These are phyloP conservation scores for Articulospora tetracladia DNA, from an alignment of 495 filamentous ascomycete genomes.

Conservation along the genomic window DNA sequence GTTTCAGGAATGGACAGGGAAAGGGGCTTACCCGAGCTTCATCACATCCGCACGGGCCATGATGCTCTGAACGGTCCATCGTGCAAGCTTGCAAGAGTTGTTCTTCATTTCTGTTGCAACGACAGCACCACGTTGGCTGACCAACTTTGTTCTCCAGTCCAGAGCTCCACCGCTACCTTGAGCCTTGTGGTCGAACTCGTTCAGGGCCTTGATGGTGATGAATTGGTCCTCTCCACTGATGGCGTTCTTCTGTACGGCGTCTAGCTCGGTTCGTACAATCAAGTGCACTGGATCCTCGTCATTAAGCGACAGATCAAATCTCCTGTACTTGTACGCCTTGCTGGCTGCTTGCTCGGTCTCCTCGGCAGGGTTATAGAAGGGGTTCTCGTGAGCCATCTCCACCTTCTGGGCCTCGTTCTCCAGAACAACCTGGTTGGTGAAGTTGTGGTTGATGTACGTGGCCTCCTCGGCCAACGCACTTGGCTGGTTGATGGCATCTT, in stretches of 20 bases:
- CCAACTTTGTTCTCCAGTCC: constrained; percentile 93
- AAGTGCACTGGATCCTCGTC: constrained; percentile 91
- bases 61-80: constrained; percentile 95
- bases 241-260: constrained; percentile 91
- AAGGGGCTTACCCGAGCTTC: constrained; percentile 78
- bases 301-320: constrained; percentile 91
- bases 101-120: constrained; percentile 99
- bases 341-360: constrained; percentile 90
- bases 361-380: constrained; percentile 92
- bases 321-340: constrained; percentile 97
- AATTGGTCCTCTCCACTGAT: constrained; percentile 84
- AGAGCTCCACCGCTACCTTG: constrained; percentile 90
- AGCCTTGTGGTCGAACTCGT: constrained; percentile 98
- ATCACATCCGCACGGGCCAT: constrained; percentile 93
- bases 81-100: constrained; percentile 94
- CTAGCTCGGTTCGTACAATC: constrained; percentile 92
- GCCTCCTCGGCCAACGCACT: constrained; percentile 89
- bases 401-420: constrained; percentile 75
- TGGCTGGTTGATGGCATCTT: constrained; percentile 91
- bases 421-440: constrained; percentile 85
- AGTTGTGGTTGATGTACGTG: constrained; percentile 99
- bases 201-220: constrained; percentile 89
- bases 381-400: constrained; percentile 82
- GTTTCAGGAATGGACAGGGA: not conserved
- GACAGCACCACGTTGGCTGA: constrained; percentile 88